Percentiles rank a stretch among this genome's conserved stretches.
Conservation (phyloP, 73 alveolate genomes). For the Paraurostyla sp. region DNA sequence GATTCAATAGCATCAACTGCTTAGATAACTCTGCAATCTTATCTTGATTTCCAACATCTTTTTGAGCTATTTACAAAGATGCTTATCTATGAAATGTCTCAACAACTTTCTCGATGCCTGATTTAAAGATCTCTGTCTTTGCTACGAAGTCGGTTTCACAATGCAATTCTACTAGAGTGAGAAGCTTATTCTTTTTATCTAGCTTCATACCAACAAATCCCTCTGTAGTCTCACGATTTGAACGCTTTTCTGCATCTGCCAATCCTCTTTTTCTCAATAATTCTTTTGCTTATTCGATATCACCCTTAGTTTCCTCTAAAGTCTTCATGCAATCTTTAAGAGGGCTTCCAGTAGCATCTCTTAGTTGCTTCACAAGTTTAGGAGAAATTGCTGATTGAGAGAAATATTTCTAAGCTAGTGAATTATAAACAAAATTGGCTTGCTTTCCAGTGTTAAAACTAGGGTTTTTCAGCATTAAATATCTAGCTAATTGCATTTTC, state of each 20-base stretch:
- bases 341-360: slow-evolving; percentile 80
- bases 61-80: not conserved
- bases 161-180: slow-evolving; percentile 69
- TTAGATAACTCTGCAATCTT: not conserved
- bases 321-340: slow-evolving; percentile 77
- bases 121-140: slow-evolving; percentile 66
- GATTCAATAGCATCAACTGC: not conserved
- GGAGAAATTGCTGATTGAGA: slow-evolving; percentile 25
- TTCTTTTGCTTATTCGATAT: slow-evolving; percentile 77
- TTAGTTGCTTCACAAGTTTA: slow-evolving; percentile 66
- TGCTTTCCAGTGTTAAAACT: not conserved
- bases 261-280: slow-evolving; percentile 76
- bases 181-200: slow-evolving; percentile 19
- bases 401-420: not conserved
- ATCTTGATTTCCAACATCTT: slow-evolving; percentile 16
- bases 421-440: not conserved
- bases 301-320: slow-evolving; percentile 68
- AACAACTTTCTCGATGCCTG: slow-evolving; percentile 46
- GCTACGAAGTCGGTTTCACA: slow-evolving; percentile 89
- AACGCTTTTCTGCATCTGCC: slow-evolving; percentile 69
- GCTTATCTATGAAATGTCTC: slow-evolving; percentile 39
- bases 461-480: not conserved
- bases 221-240: slow-evolving; percentile 62
- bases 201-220: slow-evolving; percentile 70
- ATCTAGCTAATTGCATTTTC: slow-evolving; percentile 26